A percentile compares a stretch with the other conserved stretches of the same genome.
Conservation (phyloP, 1,139 yeast species). For the Taphrina communis region DNA sequence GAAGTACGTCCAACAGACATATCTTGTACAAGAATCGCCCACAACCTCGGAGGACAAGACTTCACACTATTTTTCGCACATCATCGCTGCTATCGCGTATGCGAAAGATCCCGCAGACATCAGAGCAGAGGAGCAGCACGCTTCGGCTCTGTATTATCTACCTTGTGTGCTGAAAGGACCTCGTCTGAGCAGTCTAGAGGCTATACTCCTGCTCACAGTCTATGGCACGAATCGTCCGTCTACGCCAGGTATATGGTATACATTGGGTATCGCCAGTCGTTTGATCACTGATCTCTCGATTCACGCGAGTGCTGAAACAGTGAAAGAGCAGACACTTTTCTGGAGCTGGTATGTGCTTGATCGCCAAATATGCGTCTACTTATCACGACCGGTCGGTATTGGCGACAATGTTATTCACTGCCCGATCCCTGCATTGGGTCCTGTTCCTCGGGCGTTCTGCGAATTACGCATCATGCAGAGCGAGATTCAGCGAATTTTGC, state of each 20-base stretch:
- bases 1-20: slow-evolving; percentile 63
- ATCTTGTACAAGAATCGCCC: slow-evolving; percentile 82
- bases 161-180: slow-evolving; percentile 66
- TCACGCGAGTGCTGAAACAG: slow-evolving; percentile 59
- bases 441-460: slow-evolving; percentile 59
- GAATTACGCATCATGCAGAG: slow-evolving; percentile 75
- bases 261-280: slow-evolving; percentile 78
- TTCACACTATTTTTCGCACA: slow-evolving; percentile 63
- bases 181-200: slow-evolving; percentile 73
- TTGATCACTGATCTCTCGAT: slow-evolving; percentile 82
- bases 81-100: slow-evolving; percentile 80
- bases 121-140: slow-evolving; percentile 72
- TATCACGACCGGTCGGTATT: slow-evolving; percentile 75
- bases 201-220: slow-evolving; percentile 67
- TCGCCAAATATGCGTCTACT: slow-evolving; percentile 73
- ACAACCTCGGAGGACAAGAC: slow-evolving; percentile 62
- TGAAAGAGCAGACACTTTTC: slow-evolving; percentile 75
- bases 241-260: slow-evolving; percentile 91
- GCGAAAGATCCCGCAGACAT: slow-evolving; percentile 75
- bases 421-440: slow-evolving; percentile 25
- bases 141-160: slow-evolving; percentile 68
- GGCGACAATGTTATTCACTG: slow-evolving; percentile 48
- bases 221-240: slow-evolving; percentile 63
- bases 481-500: slow-evolving; percentile 72
- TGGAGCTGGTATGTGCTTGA: slow-evolving; percentile 91